These are phyloP conservation scores for Sextonia rubra DNA, from an alignment of 164 flowering plant species.

Conservation along the genomic window DNA sequence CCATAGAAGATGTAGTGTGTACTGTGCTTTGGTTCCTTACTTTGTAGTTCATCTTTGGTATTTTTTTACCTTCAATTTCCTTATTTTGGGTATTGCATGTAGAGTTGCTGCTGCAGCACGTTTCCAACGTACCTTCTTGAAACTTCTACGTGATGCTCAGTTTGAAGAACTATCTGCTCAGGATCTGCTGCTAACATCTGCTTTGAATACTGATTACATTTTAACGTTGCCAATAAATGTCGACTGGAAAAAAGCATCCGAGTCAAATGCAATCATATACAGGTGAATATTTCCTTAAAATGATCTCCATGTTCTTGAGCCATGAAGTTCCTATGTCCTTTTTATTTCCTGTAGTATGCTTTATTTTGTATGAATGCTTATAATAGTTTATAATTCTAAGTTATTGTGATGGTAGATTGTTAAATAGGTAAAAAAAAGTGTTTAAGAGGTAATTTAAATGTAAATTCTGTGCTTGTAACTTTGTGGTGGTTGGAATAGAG, in stretches of 20 bases:
- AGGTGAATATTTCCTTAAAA: conserved; percentile 34
- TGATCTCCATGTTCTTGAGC: not conserved
- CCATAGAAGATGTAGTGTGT: not conserved
- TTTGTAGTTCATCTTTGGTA: not conserved
- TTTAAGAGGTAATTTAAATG: not conserved
- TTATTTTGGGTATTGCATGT: conserved; percentile 10
- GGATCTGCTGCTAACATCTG: conserved; percentile 81
- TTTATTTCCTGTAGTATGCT: not conserved
- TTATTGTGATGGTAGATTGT: not conserved
- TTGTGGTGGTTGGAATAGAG: not conserved
- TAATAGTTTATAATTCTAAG: not conserved
- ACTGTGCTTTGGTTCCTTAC: not conserved
- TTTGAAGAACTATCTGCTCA: conserved; percentile 88
- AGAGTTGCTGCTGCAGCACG: conserved; percentile 69
- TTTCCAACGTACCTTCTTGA: conserved; percentile 84
- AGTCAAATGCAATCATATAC: conserved; percentile 87
- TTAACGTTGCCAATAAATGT: conserved; percentile 88
- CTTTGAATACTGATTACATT: conserved; percentile 88
- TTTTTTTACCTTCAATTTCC: not conserved
- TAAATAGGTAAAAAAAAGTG: not conserved
- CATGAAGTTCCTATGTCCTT: not conserved
- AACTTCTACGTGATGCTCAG: conserved; percentile 73
- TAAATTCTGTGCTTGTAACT: not conserved
- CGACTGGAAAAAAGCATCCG: conserved; percentile 90
- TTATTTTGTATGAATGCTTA: not conserved